phyloP scores from a whole-genome alignment of 1,284 basidiomycete species.

The Phaffia rhodozyma region DNA sequence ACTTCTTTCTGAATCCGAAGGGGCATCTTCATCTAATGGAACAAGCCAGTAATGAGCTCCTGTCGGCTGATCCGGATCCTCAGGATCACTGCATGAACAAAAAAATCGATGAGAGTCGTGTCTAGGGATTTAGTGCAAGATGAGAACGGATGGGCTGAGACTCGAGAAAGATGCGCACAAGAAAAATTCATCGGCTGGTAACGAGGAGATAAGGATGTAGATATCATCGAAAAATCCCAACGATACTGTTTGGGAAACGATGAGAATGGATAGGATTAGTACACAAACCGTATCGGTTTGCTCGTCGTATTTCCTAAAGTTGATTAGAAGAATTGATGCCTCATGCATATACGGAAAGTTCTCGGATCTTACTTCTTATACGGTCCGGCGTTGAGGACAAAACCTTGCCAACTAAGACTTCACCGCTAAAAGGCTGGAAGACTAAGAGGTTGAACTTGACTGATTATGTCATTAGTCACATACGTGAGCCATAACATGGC shows the following conservation, averaged over 20 bases:
- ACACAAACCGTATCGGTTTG: not conserved
- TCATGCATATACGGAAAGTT: not conserved
- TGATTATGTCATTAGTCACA: constrained; percentile 28
- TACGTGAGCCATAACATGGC: not conserved
- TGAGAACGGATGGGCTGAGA: constrained; percentile 16
- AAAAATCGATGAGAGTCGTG: not conserved
- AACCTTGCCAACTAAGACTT: constrained; percentile 80
- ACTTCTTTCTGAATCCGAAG: constrained; percentile 21
- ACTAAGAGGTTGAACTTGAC: constrained; percentile 83
- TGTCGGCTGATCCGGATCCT: constrained; percentile 20
- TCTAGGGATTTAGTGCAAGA: not conserved
- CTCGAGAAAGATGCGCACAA: constrained; percentile 64
- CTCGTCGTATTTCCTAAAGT: not conserved
- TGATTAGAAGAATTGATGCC: not conserved
- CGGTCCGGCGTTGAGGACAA: constrained; percentile 71
- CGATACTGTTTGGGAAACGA: constrained; percentile 47
- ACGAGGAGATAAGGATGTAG: constrained; percentile 51
- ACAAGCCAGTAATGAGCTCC: constrained; percentile 36
- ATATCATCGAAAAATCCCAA: constrained; percentile 93
- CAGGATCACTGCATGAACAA: constrained; percentile 28
- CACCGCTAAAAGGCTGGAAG: constrained; percentile 80
- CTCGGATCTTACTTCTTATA: constrained; percentile 52
- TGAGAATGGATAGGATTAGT: constrained; percentile 5
- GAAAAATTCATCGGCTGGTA: constrained; percentile 46
- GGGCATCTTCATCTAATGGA: constrained; percentile 26